A percentile compares a stretch with the other conserved stretches of the same genome.
These are phyloP conservation scores for Yamadazyma blattariae DNA, from an alignment of 1,139 yeast genomes.

Conservation along the genomic window DNA sequence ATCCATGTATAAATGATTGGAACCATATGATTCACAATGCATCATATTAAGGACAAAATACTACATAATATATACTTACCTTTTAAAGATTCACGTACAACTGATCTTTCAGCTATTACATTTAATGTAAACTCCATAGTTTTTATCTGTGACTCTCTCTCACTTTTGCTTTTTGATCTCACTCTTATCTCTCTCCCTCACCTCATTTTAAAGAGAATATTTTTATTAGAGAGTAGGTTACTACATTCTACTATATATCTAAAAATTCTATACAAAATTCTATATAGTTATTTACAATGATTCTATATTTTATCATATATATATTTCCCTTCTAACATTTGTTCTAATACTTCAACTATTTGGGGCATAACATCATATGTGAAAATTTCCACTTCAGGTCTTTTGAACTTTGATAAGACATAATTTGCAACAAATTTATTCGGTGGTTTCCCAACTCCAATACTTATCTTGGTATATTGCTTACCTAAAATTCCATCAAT, in stretches of 20 bases:
- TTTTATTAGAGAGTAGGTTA: too few species aligned
- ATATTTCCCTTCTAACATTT: constrained; percentile 30
- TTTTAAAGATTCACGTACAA: constrained; percentile 42
- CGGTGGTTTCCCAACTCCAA: constrained; percentile 73
- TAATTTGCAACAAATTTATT: constrained; percentile 53
- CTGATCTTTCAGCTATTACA: constrained; percentile 41
- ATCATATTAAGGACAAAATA: too few species aligned
- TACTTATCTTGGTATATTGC: constrained; percentile 53
- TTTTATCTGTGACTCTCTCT: too few species aligned
- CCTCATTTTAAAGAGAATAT: not conserved
- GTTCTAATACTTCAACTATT: constrained; percentile 32
- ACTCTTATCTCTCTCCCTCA: not conserved
- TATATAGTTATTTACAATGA: too few species aligned
- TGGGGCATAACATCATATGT: constrained; percentile 37
- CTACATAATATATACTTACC: constrained; percentile 41
- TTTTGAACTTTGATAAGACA: constrained; percentile 52
- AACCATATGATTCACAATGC: too few species aligned
- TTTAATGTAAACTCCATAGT: constrained; percentile 39
- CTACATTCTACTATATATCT: too few species aligned
- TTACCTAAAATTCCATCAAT: constrained; percentile 42
- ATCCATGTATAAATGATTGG: too few species aligned
- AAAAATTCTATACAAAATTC: too few species aligned
- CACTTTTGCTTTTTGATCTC: not conserved
- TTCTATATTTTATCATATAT: too few species aligned
- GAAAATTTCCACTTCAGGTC: constrained; percentile 31